These are phyloP conservation scores for Neurospora sp. DNA, from an alignment of 495 filamentous ascomycete species.

Conservation along the genomic window DNA sequence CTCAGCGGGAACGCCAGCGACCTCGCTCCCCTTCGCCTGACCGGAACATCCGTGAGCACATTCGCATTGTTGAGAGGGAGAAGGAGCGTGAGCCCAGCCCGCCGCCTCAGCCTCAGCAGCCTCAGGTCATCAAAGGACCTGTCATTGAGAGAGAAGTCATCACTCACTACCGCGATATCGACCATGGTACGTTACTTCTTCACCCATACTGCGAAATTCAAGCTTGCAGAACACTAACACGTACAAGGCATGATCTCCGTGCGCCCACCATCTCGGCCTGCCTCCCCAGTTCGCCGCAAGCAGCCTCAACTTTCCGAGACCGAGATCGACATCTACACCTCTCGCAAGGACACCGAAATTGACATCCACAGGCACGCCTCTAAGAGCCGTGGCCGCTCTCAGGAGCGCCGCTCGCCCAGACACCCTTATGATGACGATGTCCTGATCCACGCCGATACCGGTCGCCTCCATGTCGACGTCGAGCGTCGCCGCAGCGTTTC, in stretches of 20 bases:
- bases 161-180: conserved; percentile 77
- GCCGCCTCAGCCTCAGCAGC: conserved; percentile 42
- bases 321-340: conserved; percentile 46
- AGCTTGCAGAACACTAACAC: conserved; percentile 4
- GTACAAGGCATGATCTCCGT: conserved; percentile 30
- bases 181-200: conserved; percentile 55
- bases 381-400: conserved; percentile 19
- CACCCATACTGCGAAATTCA: neutral
- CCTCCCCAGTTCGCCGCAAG: conserved; percentile 27
- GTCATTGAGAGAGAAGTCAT: conserved; percentile 73
- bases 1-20: conserved; percentile 29
- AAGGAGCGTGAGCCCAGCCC: conserved; percentile 34
- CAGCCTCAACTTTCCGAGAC: conserved; percentile 26
- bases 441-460: conserved; percentile 42
- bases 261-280: conserved; percentile 38
- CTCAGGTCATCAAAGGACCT: conserved; percentile 49
- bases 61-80: conserved; percentile 35
- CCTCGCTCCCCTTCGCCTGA: conserved; percentile 35
- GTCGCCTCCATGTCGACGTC: conserved; percentile 48
- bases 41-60: conserved; percentile 21
- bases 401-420: conserved; percentile 22
- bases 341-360: conserved; percentile 36
- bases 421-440: conserved; percentile 31
- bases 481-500: conserved; percentile 27
- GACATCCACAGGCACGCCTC: conserved; percentile 35